Evolutionary conservation across 2,329 filamentous ascomycete species (phyloP).

Genomic region (Talaromyces verruculosus): DNA sequence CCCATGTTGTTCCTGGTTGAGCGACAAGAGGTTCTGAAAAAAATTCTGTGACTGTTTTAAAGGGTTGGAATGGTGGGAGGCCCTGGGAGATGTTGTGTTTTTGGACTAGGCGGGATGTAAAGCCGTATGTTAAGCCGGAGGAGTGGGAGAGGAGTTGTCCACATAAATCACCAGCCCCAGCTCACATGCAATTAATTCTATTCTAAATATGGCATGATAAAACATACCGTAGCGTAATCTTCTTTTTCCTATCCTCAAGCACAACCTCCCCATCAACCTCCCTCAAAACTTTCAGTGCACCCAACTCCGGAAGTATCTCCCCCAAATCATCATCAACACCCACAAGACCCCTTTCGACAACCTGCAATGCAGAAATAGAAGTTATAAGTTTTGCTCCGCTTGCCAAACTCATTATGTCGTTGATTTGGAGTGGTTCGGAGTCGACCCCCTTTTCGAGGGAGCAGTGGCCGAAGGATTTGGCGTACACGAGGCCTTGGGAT

Average conservation of each 20-base stretch:
- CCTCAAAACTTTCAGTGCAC: conserved; percentile 10
- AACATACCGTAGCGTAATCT: conserved; percentile 17
- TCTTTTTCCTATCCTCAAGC: conserved; percentile 6
- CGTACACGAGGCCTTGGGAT: conserved; percentile 12
- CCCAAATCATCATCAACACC: conserved; percentile 16
- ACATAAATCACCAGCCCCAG: not conserved
- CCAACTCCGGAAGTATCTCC: conserved; percentile 8
- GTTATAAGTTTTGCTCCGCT: conserved; percentile 15
- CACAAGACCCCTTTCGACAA: conserved; percentile 11
- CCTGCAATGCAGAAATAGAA: conserved; percentile 12
- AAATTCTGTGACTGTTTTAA: not conserved
- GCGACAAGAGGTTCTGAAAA: conserved; percentile 11
- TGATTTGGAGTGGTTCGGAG: not conserved
- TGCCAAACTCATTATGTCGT: conserved; percentile 15
- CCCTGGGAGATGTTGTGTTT: conserved; percentile 10
- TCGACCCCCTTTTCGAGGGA: conserved; percentile 2
- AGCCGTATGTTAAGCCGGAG: conserved; percentile 12
- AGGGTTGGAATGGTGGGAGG: not conserved
- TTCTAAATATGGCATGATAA: not conserved
- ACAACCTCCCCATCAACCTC: conserved; percentile 11
- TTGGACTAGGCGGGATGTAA: not conserved
- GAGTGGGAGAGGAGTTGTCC: conserved; percentile 18
- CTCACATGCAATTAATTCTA: too few species aligned
- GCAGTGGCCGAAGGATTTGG: conserved; percentile 14
- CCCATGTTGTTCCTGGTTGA: conserved; percentile 13